Evolutionary conservation across 495 filamentous ascomycete genomes (phyloP).

Genomic region (Aspergillus affinis): DNA sequence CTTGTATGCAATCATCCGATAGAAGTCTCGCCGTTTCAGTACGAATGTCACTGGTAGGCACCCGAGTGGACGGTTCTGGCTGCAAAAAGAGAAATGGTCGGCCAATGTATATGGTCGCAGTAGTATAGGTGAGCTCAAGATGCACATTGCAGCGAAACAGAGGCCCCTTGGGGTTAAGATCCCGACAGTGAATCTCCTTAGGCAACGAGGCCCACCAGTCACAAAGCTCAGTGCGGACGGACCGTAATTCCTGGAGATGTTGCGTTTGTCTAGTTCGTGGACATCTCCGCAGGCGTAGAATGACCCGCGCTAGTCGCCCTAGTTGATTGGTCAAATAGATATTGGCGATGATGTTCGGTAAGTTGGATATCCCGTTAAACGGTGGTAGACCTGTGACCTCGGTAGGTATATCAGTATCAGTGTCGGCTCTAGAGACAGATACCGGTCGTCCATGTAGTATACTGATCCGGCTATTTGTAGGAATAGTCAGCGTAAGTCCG

Average conservation of each 20-base stretch:
- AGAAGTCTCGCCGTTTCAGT: conserved; percentile 6
- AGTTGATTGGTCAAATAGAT: conserved; percentile 16
- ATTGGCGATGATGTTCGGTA: conserved; percentile 12
- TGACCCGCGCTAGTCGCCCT: conserved; percentile 9
- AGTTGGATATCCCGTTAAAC: conserved; percentile 2
- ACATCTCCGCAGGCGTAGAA: conserved; percentile 14
- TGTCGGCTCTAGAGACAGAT: conserved; percentile 11
- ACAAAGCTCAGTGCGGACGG: conserved; percentile 9
- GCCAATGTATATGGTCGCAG: conserved; percentile 13
- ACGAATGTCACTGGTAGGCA: neutral
- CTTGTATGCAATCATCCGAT: conserved; percentile 12
- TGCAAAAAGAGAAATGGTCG: conserved; percentile 15
- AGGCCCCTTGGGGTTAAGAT: conserved; percentile 10
- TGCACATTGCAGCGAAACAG: conserved; percentile 18
- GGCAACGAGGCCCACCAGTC: conserved; percentile 18
- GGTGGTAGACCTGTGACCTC: conserved; percentile 7
- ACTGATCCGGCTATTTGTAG: conserved; percentile 10
- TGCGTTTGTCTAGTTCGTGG: neutral
- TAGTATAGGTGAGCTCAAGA: conserved; percentile 13
- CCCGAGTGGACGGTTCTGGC: neutral
- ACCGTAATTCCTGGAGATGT: conserved; percentile 14
- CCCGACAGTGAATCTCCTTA: conserved; percentile 13
- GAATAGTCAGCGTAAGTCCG: neutral
- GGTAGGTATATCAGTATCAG: conserved; percentile 13
- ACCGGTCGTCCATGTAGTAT: conserved; percentile 19